Base-by-base conservation (phyloP, 2,329 filamentous ascomycete species). In the Berkeleyomyces basicola region DNA sequence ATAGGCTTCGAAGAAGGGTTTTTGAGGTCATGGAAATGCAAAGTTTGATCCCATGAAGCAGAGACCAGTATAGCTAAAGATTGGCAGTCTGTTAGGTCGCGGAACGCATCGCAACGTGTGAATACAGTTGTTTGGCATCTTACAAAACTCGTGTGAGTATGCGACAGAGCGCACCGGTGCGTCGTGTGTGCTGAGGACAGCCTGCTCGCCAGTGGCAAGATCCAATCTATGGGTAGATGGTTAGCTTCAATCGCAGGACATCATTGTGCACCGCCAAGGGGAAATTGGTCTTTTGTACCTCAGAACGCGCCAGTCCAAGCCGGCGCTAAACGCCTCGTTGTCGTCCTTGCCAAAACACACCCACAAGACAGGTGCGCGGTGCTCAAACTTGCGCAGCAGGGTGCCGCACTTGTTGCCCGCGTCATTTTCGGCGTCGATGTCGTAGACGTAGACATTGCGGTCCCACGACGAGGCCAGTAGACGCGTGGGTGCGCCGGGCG, bases 381-480 rank as follows among this genome's bases (percentile, higher is more conserved):
- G 87, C 72, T 90, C 85, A 70, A 86, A 90, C 67, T 85, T 88
- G 67, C 82, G 81, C 40, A 91, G 70, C 39, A 95, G 78, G 62
- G 80, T 81, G 5, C 83, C 85, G 23, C 74, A 72, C 66, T 80
- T 78, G 31, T 82, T 79, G 63, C 79, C 80, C 66, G 77, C 76
- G 55, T 74, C 74, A 36, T 43, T 51, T 4, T 39, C 49, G 7
- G 39, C 61, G n/a, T 58, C 33, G 64, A 86, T 81, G 70, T 95
- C 88, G 78, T 97, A 97, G 61, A 92, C 79, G 74, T 96, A 95
- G 63, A 95, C 83, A 72, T 89, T 83, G 74, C 85, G 89, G 75
- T 97, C 92, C 93, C 93, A 99, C 63, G 90, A 96, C 9, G 91
- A 87, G 68, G 92, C 91, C n/a, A 95, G 82, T 44, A 99, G 80